Evolutionary conservation across 495 filamentous ascomycete genomes (phyloP).

Genomic region (Penicillium taxi): DNA sequence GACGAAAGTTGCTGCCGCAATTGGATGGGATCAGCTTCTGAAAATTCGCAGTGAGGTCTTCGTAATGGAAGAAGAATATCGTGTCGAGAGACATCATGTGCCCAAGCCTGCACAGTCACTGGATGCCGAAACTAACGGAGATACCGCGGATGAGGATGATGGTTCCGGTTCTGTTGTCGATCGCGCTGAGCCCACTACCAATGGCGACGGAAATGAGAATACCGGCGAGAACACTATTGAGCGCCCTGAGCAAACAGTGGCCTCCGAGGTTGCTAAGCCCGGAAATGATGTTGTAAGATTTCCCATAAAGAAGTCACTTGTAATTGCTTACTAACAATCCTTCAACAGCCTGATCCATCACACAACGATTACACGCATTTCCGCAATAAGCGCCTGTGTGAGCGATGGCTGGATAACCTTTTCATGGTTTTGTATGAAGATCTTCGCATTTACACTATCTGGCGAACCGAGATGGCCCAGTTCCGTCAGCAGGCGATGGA

Average conservation of each 20-base stretch:
- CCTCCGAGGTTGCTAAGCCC: slow-evolving; percentile 72
- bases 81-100: slow-evolving; percentile 72
- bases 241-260: slow-evolving; percentile 73
- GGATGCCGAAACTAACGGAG: slow-evolving; percentile 38
- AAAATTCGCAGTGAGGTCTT: slow-evolving; percentile 93
- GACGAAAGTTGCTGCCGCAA: slow-evolving; percentile 88
- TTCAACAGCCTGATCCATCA: slow-evolving; percentile 36
- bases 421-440: slow-evolving; percentile 99
- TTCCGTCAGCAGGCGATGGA: slow-evolving; percentile 80
- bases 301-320: background rate
- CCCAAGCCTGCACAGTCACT: slow-evolving; percentile 45
- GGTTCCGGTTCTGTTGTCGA: slow-evolving; percentile 31
- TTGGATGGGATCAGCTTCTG: slow-evolving; percentile 94
- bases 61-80: slow-evolving; percentile 98
- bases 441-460: slow-evolving; percentile 95
- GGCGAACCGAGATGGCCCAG: slow-evolving; percentile 94
- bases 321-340: slow-evolving; percentile 8
- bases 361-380: slow-evolving; percentile 57
- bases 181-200: slow-evolving; percentile 25
- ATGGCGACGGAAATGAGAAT: slow-evolving; percentile 28
- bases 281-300: slow-evolving; percentile 67
- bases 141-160: slow-evolving; percentile 14
- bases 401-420: slow-evolving; percentile 95
- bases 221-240: slow-evolving; percentile 49
- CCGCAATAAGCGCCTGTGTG: slow-evolving; percentile 92